These are phyloP conservation scores for Closterium sp. DNA, from an alignment of 139 green algal genomes.

Conservation along the genomic window DNA sequence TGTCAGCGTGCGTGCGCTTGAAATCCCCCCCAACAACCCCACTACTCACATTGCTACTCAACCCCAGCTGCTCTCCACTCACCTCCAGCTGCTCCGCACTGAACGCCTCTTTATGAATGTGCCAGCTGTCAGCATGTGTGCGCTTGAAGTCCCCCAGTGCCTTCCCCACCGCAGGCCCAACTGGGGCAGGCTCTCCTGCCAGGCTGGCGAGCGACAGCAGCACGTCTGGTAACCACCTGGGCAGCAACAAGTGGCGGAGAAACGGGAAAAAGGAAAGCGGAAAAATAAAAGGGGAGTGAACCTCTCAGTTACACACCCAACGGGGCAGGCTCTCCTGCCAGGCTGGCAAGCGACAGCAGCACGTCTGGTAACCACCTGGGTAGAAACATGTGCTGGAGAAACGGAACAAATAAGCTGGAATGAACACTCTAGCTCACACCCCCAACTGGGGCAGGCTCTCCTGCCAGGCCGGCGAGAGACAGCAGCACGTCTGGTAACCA, in stretches of 20 bases:
- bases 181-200: slow-evolving; percentile 57
- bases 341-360: too few species aligned
- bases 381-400: too few species aligned
- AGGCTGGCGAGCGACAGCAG: slow-evolving; percentile 32
- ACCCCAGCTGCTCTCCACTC: neutral
- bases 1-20: slow-evolving; percentile 52
- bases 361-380: too few species aligned
- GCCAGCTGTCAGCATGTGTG: slow-evolving; percentile 53
- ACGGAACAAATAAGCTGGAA: too few species aligned
- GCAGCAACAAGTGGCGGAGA: neutral
- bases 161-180: slow-evolving; percentile 54
- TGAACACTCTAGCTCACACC: slow-evolving; percentile 33
- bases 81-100: slow-evolving; percentile 46
- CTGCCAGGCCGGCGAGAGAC: slow-evolving; percentile 35
- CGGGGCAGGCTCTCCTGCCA: too few species aligned
- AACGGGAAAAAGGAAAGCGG: neutral
- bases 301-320: too few species aligned
- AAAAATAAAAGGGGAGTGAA: neutral
- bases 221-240: slow-evolving; percentile 38
- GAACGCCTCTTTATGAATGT: slow-evolving; percentile 38
- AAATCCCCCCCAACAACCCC: slow-evolving; percentile 59
- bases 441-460: slow-evolving; percentile 60
- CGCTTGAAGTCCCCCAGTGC: slow-evolving; percentile 52
- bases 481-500: slow-evolving; percentile 38
- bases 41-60: too few species aligned